Percentiles rank a stretch among this genome's conserved stretches.
Evolutionary conservation across 2,329 filamentous ascomycete species (phyloP).

Genomic region (Ceratocystiopsis sp.): DNA sequence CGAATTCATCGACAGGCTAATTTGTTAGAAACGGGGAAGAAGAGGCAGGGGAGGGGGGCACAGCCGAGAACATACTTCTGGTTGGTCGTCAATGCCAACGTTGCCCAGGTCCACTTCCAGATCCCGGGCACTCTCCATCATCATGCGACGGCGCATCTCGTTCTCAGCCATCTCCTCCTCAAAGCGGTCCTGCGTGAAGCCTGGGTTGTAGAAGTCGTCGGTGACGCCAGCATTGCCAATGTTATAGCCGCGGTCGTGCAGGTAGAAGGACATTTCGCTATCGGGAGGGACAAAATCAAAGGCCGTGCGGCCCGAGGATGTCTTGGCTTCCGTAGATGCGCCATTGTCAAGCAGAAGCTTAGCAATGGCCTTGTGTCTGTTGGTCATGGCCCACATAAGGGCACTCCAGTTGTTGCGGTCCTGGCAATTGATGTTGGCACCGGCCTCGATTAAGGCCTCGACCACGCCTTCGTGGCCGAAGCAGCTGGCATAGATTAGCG

Average conservation of each 20-base stretch:
- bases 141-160: conserved; percentile 89
- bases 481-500: conserved; percentile 92
- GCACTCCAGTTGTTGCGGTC: conserved; percentile 96
- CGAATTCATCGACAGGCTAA: conserved; percentile 57
- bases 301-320: conserved; percentile 80
- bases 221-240: conserved; percentile 64
- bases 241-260: conserved; percentile 85
- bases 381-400: conserved; percentile 99
- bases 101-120: conserved; percentile 93
- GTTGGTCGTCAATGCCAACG: conserved; percentile 86
- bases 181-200: conserved; percentile 82
- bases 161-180: conserved; percentile 96
- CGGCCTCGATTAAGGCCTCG: conserved; percentile 63
- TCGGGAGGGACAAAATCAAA: conserved; percentile 92
- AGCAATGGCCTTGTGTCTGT: conserved; percentile 87
- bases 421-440: conserved; percentile 79
- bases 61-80: conserved; percentile 47
- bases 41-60: background rate
- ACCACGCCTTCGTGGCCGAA: conserved; percentile 92
- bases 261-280: conserved; percentile 89
- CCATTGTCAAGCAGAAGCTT: conserved; percentile 85
- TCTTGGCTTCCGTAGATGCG: conserved; percentile 90
- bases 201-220: conserved; percentile 88
- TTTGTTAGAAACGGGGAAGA: conserved; percentile 11
- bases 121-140: conserved; percentile 97